Conservation (phyloP, 768 basidiomycete genomes). For the Termitomyces sp. region DNA sequence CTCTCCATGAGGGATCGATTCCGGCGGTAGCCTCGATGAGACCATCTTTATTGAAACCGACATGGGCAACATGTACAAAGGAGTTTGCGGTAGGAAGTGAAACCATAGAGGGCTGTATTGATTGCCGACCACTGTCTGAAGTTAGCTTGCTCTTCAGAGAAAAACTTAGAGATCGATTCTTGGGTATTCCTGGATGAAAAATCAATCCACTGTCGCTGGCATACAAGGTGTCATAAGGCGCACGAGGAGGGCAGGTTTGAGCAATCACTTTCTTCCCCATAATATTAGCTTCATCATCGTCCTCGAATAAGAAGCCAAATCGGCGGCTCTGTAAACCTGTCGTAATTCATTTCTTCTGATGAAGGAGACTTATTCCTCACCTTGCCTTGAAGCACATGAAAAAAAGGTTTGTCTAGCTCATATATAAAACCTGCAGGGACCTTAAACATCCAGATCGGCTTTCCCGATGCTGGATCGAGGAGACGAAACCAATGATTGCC, state of each 20-base stretch:
- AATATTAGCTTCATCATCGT: slow-evolving; percentile 43
- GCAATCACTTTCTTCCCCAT: slow-evolving; percentile 37
- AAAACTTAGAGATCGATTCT: slow-evolving; percentile 23
- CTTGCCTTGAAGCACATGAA: slow-evolving; percentile 84
- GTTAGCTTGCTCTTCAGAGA: slow-evolving; percentile 38
- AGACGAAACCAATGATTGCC: slow-evolving; percentile 61
- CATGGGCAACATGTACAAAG: slow-evolving; percentile 65
- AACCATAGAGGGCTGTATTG: slow-evolving; percentile 42
- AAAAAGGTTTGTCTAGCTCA: slow-evolving; percentile 83
- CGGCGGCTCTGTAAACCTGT: slow-evolving; percentile 46
- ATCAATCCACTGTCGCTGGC: slow-evolving; percentile 4
- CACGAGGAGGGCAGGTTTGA: slow-evolving; percentile 24
- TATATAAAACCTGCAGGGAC: slow-evolving; percentile 64
- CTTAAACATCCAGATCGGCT: slow-evolving; percentile 67
- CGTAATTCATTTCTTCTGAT: slow-evolving; percentile 43
- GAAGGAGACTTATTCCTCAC: slow-evolving; percentile 41
- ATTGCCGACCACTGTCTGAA: slow-evolving; percentile 18
- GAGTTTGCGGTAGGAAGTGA: slow-evolving; percentile 57
- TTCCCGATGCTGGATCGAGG: slow-evolving; percentile 51
- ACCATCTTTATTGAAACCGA: slow-evolving; percentile 52
- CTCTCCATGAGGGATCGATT: slow-evolving; percentile 52
- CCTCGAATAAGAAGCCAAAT: slow-evolving; percentile 50
- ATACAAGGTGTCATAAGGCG: slow-evolving; percentile 11
- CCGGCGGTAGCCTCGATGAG: slow-evolving; percentile 50
- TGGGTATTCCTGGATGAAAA: slow-evolving; percentile 16